A percentile compares a stretch with the other conserved stretches of the same genome.
Conservation (phyloP, 495 filamentous ascomycete species). For the Neurospora terricola region DNA sequence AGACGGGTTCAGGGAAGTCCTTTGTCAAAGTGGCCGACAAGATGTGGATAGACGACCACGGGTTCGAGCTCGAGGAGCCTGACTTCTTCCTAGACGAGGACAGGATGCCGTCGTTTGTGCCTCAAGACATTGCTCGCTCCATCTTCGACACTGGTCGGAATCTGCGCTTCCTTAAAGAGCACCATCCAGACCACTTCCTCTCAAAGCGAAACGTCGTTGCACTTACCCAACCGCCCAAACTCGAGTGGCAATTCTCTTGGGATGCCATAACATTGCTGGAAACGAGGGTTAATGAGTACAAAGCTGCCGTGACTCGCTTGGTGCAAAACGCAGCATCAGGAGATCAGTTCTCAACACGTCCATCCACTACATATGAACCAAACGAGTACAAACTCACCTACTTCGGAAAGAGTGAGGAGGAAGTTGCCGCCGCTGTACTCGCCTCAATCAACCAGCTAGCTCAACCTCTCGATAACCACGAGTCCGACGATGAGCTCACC, state of each 20-base stretch:
- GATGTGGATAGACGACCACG: conserved; percentile 43
- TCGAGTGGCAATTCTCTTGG: conserved; percentile 75
- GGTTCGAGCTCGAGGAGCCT: conserved; percentile 37
- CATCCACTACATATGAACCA: not conserved
- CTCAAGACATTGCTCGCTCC: conserved; percentile 48
- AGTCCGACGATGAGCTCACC: conserved; percentile 22
- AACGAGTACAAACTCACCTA: conserved; percentile 24
- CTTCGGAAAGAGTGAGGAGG: conserved; percentile 39
- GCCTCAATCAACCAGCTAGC: conserved; percentile 41
- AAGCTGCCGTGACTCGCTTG: conserved; percentile 37
- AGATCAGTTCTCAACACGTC: not conserved
- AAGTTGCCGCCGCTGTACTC: conserved; percentile 38
- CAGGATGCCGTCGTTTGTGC: conserved; percentile 58
- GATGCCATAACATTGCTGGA: conserved; percentile 55
- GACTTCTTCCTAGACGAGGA: conserved; percentile 52
- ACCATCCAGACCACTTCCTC: conserved; percentile 73
- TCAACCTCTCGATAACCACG: conserved; percentile 15
- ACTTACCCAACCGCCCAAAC: conserved; percentile 38
- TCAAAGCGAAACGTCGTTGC: conserved; percentile 37
- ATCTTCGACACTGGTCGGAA: conserved; percentile 74
- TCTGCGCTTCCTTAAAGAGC: conserved; percentile 58
- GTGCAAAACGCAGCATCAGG: conserved; percentile 14
- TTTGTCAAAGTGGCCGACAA: conserved; percentile 57
- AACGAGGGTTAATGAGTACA: conserved; percentile 51
- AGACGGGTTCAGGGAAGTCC: conserved; percentile 32